Base-by-base conservation (phyloP, 306 rosid species). In the Lathyrus tuberosus region DNA sequence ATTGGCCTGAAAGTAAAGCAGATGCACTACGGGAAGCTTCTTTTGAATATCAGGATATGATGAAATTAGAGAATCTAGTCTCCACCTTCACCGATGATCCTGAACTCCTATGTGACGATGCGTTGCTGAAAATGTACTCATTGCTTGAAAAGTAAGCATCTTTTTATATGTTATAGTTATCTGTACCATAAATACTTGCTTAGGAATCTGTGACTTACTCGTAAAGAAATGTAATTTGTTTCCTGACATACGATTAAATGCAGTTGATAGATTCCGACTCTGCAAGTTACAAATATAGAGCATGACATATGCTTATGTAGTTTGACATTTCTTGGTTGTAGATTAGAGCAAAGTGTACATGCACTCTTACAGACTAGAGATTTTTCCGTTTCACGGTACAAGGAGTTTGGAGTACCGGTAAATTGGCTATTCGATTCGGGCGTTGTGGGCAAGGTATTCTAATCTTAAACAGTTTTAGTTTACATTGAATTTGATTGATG, bases 1-100 rank as follows among this genome's bases (percentile, higher is more conserved):
- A 94, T 74, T 94, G 99, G 99, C 99, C 99, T 30, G 99, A 94
- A 82, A 97, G 99, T 74, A 94, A 94, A 80, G 96, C 93, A 35
- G 96, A 94, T 78, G 97, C 99, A 61, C 69, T 94, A 47, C 89
- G 99, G 86, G 99, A 94, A 81, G 97, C 99, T 4, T 91, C 97
- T 66, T 94, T 94, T 69, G 99, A 94, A 67, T 91, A 85, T 80
- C 99, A 91, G 66, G 99, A 91, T 83, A 72, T 94, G 60, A 77
- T 88, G 81, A 90, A 87, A 75, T 67, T 91, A 86, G 99, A 89
- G 89, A 89, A 91, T 51, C 78, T 40, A 60, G 92, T 86, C 74
- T 78, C 99, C 81, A 80, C 89, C 47, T 94, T 94, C 76, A 81
- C 41, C 30, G 97, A 91, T 82, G 99, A 94, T 78, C 88, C 96